Percentiles rank a stretch among this genome's conserved stretches.
Evolutionary conservation across 2,329 filamentous ascomycete species (phyloP).

Genomic region (Trichoderma sp.): DNA sequence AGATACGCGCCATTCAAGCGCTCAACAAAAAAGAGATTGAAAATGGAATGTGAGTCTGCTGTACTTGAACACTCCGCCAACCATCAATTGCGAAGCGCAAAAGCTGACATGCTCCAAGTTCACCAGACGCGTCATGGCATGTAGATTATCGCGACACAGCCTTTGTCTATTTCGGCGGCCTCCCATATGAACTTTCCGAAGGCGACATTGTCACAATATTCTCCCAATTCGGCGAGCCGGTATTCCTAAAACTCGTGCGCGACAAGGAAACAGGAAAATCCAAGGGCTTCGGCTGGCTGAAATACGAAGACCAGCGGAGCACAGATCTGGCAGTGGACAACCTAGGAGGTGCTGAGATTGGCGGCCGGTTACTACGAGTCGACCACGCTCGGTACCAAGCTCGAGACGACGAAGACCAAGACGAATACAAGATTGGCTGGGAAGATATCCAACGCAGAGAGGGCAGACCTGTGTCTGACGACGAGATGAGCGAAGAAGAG

Average conservation of each 20-base stretch:
- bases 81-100: neutral
- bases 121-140: conserved; percentile 90
- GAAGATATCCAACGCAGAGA: conserved; percentile 59
- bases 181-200: conserved; percentile 90
- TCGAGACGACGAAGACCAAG: conserved; percentile 73
- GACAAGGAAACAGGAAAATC: conserved; percentile 97
- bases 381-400: conserved; percentile 93
- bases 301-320: conserved; percentile 97
- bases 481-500: conserved; percentile 49
- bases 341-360: conserved; percentile 79
- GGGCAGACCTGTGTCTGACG: conserved; percentile 47
- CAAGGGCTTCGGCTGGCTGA: conserved; percentile 91
- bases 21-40: conserved; percentile 96
- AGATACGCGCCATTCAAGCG: conserved; percentile 86
- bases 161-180: conserved; percentile 92
- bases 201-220: conserved; percentile 96
- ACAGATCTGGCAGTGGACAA: conserved; percentile 97
- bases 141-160: conserved; percentile 97
- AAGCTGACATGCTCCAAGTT: conserved; percentile 49
- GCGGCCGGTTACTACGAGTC: conserved; percentile 79
- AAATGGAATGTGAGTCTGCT: conserved; percentile 68
- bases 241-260: conserved; percentile 86
- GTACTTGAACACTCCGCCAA: neutral
- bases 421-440: conserved; percentile 61
- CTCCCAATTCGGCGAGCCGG: conserved; percentile 94